phyloP scores from a whole-genome alignment of 2,329 filamentous ascomycete genomes.

The Teratosphaeria gauchensis region DNA sequence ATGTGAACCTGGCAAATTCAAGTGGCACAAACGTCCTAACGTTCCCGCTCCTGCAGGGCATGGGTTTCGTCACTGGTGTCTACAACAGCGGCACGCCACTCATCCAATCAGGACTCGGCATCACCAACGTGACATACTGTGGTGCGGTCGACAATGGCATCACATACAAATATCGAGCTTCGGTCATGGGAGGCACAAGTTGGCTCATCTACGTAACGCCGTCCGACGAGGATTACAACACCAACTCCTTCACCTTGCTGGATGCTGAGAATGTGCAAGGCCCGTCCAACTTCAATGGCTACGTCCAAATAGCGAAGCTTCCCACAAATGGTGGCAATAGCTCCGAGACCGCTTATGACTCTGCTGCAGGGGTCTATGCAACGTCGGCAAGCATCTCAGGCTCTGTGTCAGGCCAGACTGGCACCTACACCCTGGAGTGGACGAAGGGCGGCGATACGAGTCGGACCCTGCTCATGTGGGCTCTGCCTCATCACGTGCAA shows the following conservation, averaged over 20 bases:
- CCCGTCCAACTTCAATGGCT: slow-evolving; percentile 59
- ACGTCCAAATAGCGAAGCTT: slow-evolving; percentile 75
- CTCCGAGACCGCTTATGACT: slow-evolving; percentile 61
- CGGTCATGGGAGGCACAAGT: slow-evolving; percentile 51
- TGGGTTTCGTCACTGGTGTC: slow-evolving; percentile 72
- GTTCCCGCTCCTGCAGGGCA: slow-evolving; percentile 81
- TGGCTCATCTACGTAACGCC: slow-evolving; percentile 76
- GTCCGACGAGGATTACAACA: slow-evolving; percentile 45
- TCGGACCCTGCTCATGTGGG: slow-evolving; percentile 68
- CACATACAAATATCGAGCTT: slow-evolving; percentile 66
- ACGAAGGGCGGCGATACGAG: slow-evolving; percentile 55
- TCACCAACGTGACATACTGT: slow-evolving; percentile 50
- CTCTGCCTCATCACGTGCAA: slow-evolving; percentile 72
- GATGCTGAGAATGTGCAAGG: slow-evolving; percentile 53
- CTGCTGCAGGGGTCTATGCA: slow-evolving; percentile 65
- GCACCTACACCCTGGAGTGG: slow-evolving; percentile 66
- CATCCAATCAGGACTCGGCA: slow-evolving; percentile 66
- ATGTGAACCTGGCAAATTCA: slow-evolving; percentile 56
- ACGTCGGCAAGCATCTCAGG: slow-evolving; percentile 56
- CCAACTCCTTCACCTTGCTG: slow-evolving; percentile 52
- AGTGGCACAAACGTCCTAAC: slow-evolving; percentile 46
- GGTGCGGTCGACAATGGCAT: slow-evolving; percentile 48
- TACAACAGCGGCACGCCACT: slow-evolving; percentile 60
- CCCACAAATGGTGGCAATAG: slow-evolving; percentile 35
- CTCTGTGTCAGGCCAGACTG: slow-evolving; percentile 46